Evolutionary conservation across 306 rosid species (phyloP), one percentile per base, ranked within the genome.

Genomic region (Betula pendula): DNA sequence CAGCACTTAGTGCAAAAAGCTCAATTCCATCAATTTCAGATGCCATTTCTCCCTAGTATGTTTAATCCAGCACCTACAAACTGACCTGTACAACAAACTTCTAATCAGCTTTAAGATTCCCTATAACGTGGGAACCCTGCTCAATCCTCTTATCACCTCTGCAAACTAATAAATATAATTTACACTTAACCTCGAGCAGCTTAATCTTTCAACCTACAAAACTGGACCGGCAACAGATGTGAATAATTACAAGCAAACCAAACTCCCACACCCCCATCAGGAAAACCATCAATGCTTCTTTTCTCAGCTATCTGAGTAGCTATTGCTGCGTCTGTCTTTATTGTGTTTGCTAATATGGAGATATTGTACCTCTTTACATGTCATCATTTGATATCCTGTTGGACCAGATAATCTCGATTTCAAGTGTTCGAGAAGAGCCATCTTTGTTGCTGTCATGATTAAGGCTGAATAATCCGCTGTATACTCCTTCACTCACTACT

Each of bases 341-440:
- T 44, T 38, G 42, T 29, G 68, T 60, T 29, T 19, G 70, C 70
- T 9, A 38, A 66, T 66, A 19, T 59, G 70, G 60, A 69, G 59
- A 58, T 55, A 70, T 2, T 25, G 33, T 48, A 43, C 67, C 50
- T 60, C 35, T 72, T 85, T 89, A 90, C 63, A 82, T 82, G 76
- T 86, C 94, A 20, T 87, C 96, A 20, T 90, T 74, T 42, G 97
- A 87, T 73, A 82, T 85, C 84, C 94, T 80, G 83, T 92, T 94
- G 76, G 98, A 94, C 98, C 98, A 94, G 71, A 90, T 83, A 58
- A 94, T 92, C 88, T 94, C 98, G 8, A 94, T 94, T 81, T 94
- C 96, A 38, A 94, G 96, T 1, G 94, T 87, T 33, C 93, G 91
- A 68, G 98, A 92, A 75, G 97, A 88, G 72, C 93, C 98, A 50